Evolutionary conservation across 306 rosid genomes (phyloP).

Genomic region (Herpetospermum pedunculosum): DNA sequence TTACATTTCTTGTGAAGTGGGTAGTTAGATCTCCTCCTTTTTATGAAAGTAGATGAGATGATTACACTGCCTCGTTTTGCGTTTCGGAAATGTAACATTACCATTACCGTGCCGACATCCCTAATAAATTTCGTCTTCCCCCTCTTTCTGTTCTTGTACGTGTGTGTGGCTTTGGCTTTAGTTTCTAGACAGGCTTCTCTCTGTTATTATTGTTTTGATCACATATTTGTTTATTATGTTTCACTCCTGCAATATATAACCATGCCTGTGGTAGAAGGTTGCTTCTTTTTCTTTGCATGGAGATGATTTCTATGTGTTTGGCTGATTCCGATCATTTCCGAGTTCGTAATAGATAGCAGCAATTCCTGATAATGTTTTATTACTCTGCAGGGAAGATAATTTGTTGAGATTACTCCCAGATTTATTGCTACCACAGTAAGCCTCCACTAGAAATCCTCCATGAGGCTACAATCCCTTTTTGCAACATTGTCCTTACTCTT

Average conservation of each 20-base stretch:
- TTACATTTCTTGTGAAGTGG: not conserved
- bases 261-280: conserved; percentile 1
- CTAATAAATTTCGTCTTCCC: not conserved
- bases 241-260: not conserved
- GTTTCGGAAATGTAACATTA: not conserved
- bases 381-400: conserved; percentile 33
- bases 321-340: not conserved
- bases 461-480: conserved; percentile 31
- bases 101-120: not conserved
- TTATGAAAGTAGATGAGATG: not conserved
- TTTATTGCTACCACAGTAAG: conserved; percentile 6
- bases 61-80: not conserved
- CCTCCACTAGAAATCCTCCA: conserved; percentile 23
- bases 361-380: conserved; percentile 9
- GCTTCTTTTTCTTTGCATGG: not conserved
- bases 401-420: conserved; percentile 14
- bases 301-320: not conserved
- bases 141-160: not conserved
- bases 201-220: not conserved
- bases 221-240: not conserved
- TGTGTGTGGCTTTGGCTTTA: not conserved
- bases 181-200: not conserved
- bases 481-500: conserved; percentile 21
- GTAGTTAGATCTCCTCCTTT: not conserved
- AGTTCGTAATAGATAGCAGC: not conserved